Evolutionary conservation across 2,329 filamentous ascomycete genomes (phyloP).

Genomic region (Aspergillus ruber): DNA sequence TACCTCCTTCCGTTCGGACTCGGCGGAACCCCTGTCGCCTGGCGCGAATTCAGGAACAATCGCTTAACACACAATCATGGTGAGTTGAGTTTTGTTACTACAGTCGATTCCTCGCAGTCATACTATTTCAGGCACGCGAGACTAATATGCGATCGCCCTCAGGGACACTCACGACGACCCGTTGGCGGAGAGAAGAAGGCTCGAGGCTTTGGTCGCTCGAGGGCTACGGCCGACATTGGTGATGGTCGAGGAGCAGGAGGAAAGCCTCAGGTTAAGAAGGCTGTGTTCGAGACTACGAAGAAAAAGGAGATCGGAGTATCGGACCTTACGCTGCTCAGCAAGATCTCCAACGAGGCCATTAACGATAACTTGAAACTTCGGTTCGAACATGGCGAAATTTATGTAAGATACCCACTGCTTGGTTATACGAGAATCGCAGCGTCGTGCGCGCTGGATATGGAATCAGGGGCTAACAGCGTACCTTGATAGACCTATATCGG

Average conservation of each 20-base stretch:
- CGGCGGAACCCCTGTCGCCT: conserved; percentile 25
- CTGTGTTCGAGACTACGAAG: conserved; percentile 90
- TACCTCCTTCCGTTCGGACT: conserved; percentile 14
- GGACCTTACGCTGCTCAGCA: conserved; percentile 93
- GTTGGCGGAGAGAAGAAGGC: conserved; percentile 38
- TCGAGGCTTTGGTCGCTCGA: conserved; percentile 36
- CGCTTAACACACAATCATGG: conserved; percentile 28
- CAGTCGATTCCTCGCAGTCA: not conserved
- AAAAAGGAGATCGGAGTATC: conserved; percentile 99
- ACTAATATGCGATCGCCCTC: conserved; percentile 7
- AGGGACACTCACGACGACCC: conserved; percentile 41
- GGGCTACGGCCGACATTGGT: conserved; percentile 36
- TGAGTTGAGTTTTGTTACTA: conserved; percentile 11
- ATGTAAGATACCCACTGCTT: conserved; percentile 48
- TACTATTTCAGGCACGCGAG: too few species aligned
- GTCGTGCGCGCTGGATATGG: conserved; percentile 8
- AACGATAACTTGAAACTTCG: conserved; percentile 98
- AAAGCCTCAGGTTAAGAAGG: conserved; percentile 78
- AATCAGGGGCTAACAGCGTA: conserved; percentile 9
- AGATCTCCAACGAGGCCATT: conserved; percentile 98
- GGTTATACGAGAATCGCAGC: conserved; percentile 1
- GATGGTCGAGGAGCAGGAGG: conserved; percentile 41
- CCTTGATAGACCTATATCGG: conserved; percentile 78
- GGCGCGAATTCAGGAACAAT: conserved; percentile 22
- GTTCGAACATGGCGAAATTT: conserved; percentile 96